Conservation (phyloP, 176 grass and related monocot genomes). For the Oryza officinalis region DNA sequence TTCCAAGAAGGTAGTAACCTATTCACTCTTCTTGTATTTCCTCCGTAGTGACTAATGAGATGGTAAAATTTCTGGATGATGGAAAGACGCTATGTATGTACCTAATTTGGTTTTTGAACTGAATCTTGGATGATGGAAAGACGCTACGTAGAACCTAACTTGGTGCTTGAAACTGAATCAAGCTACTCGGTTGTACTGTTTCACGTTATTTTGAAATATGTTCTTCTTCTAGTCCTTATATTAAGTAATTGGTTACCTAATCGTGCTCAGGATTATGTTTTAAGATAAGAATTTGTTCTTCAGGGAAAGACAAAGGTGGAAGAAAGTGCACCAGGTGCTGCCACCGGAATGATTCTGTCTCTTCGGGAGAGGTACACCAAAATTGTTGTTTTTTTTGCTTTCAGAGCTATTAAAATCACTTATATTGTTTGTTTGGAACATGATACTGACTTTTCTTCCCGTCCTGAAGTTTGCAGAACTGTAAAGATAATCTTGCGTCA, state of each 20-base stretch:
- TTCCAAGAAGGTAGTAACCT: conserved; percentile 62
- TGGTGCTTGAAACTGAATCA: background rate
- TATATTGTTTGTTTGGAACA: conserved; percentile 18
- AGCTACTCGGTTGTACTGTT: background rate
- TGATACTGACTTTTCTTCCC: conserved; percentile 20
- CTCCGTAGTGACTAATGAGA: too few species aligned
- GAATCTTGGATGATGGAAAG: background rate
- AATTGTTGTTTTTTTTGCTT: conserved; percentile 21
- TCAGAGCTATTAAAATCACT: conserved; percentile 1
- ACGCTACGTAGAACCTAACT: background rate
- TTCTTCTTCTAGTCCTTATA: background rate
- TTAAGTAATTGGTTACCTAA: background rate
- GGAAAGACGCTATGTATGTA: too few species aligned
- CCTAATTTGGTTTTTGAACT: too few species aligned
- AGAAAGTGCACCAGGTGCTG: conserved; percentile 88
- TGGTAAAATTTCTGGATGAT: too few species aligned
- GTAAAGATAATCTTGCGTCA: conserved; percentile 81
- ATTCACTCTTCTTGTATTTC: background rate
- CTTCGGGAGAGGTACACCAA: conserved; percentile 76
- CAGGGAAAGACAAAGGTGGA: conserved; percentile 82
- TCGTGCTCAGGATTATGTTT: background rate
- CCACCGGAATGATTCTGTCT: conserved; percentile 98
- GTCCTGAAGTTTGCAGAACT: conserved; percentile 81
- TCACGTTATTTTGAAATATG: background rate
- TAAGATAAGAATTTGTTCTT: conserved; percentile 23